A percentile compares a stretch with the other conserved stretches of the same genome.
Evolutionary conservation across 495 filamentous ascomycete species (phyloP).

Genomic region (Chaetomidium leptoderma): DNA sequence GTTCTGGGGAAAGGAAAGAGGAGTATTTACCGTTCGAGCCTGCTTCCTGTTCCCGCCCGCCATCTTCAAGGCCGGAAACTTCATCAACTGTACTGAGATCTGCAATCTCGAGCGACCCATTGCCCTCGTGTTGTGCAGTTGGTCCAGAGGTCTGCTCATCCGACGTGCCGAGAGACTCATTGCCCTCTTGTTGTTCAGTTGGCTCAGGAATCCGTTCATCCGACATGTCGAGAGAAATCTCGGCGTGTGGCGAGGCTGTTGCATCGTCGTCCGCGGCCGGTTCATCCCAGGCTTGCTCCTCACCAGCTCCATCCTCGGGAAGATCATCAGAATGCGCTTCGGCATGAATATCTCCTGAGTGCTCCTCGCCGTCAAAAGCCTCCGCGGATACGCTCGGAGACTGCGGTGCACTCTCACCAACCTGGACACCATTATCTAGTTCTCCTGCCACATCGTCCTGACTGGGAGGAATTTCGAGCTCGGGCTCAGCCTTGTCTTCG

Average conservation of each 20-base stretch:
- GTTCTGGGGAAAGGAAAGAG: conserved; percentile 11
- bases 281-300: conserved; percentile 3
- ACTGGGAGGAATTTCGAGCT: conserved; percentile 16
- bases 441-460: conserved; percentile 20
- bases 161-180: not conserved
- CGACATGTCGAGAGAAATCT: not conserved
- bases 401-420: not conserved
- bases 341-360: not conserved
- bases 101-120: not conserved
- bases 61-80: not conserved
- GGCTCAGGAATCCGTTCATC: not conserved
- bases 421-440: not conserved
- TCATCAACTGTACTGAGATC: conserved; percentile 4
- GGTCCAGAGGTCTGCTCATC: not conserved
- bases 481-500: conserved; percentile 18
- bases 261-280: not conserved
- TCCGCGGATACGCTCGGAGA: not conserved
- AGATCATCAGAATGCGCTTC: not conserved
- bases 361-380: not conserved
- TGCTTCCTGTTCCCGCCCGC: conserved; percentile 6
- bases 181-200: not conserved
- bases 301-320: not conserved
- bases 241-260: not conserved
- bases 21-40: conserved; percentile 28
- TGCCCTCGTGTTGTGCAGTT: not conserved